Percentiles rank a stretch among this genome's conserved stretches.
Conservation (phyloP, 495 filamentous ascomycete genomes). For the Penicillium lagena region DNA sequence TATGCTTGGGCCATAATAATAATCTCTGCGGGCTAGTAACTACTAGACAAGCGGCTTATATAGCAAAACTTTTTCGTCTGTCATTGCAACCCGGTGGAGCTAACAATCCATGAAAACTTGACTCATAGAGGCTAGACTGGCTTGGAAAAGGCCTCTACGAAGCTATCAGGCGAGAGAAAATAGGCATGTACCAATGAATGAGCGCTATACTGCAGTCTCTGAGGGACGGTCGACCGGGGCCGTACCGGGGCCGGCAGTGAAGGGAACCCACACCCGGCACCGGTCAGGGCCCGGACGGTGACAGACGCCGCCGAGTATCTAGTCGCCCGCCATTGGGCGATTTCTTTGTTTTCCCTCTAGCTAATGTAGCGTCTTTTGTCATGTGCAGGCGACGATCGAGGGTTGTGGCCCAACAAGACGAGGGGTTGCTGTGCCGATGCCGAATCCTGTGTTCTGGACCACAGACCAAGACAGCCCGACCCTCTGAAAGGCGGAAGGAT, state of each 20-base stretch:
- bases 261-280: conserved; percentile 12
- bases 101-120: conserved; percentile 5
- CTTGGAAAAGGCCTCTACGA: conserved; percentile 4
- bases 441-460: conserved; percentile 2
- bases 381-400: too few species aligned
- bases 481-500: background rate
- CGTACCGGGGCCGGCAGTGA: conserved; percentile 18
- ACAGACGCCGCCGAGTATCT: conserved; percentile 6
- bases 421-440: conserved; percentile 5
- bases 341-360: background rate
- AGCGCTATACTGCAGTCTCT: conserved; percentile 12
- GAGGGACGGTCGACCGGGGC: background rate
- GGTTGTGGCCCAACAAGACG: background rate
- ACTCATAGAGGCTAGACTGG: conserved; percentile 14
- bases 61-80: background rate
- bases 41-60: too few species aligned
- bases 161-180: conserved; percentile 12
- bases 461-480: background rate
- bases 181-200: conserved; percentile 12
- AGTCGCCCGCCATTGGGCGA: conserved; percentile 2
- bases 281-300: conserved; percentile 21
- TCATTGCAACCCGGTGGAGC: conserved; percentile 8
- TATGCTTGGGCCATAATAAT: background rate
- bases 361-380: too few species aligned
- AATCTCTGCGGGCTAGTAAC: too few species aligned